Conservation (phyloP, 345 rosid genomes). For the Anacardium occidentale region DNA sequence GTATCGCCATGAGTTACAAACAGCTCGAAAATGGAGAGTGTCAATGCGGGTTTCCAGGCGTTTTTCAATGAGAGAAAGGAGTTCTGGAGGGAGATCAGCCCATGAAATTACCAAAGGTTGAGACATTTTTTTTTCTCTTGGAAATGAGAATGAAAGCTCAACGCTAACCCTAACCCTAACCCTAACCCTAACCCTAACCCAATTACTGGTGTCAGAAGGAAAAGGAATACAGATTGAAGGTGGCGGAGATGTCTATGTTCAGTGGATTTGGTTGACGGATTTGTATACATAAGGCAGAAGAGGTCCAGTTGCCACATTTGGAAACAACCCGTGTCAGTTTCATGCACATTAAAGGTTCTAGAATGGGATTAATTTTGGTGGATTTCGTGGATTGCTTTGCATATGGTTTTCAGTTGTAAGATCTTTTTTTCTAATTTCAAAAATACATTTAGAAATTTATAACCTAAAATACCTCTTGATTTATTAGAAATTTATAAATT, state of each 20-base stretch:
- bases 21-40: slow-evolving; percentile 30
- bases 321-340: slow-evolving; percentile 5
- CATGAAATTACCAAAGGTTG: background rate
- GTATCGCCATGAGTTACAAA: slow-evolving; percentile 36
- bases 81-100: slow-evolving; percentile 32
- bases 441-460: no score
- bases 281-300: background rate
- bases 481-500: no score
- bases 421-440: background rate
- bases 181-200: background rate
- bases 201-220: background rate
- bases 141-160: background rate
- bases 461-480: no score
- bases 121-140: background rate
- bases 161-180: background rate
- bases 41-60: slow-evolving; percentile 20
- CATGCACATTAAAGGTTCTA: background rate
- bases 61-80: slow-evolving; percentile 17
- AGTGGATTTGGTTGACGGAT: background rate
- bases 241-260: background rate
- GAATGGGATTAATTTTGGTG: background rate
- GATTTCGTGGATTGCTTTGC: background rate
- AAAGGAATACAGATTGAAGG: background rate
- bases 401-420: background rate
- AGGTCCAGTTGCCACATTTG: background rate